These are phyloP conservation scores for Angophora floribunda DNA, from an alignment of 345 rosid species.

Conservation along the genomic window DNA sequence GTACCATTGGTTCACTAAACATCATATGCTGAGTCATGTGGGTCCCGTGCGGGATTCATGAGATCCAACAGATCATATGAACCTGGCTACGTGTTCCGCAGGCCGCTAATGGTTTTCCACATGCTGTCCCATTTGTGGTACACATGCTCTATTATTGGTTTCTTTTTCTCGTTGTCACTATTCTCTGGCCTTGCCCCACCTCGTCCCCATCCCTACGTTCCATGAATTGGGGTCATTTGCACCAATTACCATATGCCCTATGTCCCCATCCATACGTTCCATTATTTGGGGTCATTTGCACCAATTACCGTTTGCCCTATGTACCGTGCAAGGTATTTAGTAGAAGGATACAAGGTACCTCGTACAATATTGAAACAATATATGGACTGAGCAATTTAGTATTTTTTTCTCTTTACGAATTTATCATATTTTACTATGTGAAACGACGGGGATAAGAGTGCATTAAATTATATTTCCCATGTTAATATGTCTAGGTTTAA, in stretches of 20 bases:
- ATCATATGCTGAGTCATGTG: not conserved
- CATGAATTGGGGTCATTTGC: not conserved
- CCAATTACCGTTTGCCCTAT: too few relatives aligned
- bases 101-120: not conserved
- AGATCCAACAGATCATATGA: not conserved
- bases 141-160: accelerated
- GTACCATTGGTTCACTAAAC: not conserved
- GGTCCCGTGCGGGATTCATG: not conserved
- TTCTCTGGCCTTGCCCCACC: not conserved
- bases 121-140: not conserved
- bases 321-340: too few relatives aligned
- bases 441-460: too few relatives aligned
- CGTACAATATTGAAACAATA: too few relatives aligned
- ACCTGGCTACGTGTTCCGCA: not conserved
- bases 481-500: too few relatives aligned
- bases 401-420: too few relatives aligned
- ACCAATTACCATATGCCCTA: not conserved
- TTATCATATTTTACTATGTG: too few relatives aligned
- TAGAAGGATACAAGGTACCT: too few relatives aligned
- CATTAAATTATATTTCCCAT: too few relatives aligned
- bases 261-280: too few relatives aligned
- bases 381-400: too few relatives aligned
- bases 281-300: too few relatives aligned
- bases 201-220: not conserved
- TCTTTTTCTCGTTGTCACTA: not conserved